phyloP scores from a whole-genome alignment of 345 rosid species.

The Balakata baccata region DNA sequence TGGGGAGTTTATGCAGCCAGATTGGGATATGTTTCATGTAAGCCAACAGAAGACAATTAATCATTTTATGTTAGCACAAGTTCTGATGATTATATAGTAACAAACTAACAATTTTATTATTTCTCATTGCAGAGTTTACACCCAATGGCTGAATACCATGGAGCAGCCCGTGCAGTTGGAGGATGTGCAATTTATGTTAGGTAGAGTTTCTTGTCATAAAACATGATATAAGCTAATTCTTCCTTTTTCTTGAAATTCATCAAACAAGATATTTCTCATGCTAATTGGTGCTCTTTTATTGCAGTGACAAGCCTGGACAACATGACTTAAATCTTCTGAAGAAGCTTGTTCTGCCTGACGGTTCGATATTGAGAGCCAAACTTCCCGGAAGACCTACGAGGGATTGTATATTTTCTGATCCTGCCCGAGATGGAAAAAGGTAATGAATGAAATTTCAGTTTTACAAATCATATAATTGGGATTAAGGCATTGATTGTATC shows the following conservation, averaged over 20 bases:
- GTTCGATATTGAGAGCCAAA: conserved; percentile 62
- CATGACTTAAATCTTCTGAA: conserved; percentile 57
- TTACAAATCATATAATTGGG: not conserved
- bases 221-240: not conserved
- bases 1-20: conserved; percentile 72
- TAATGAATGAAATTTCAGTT: conserved; percentile 14
- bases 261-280: not conserved
- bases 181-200: conserved; percentile 65
- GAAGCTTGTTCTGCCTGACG: conserved; percentile 67
- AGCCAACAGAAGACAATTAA: conserved; percentile 13
- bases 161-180: conserved; percentile 63
- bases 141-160: conserved; percentile 71
- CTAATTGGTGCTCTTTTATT: not conserved
- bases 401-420: conserved; percentile 64
- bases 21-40: conserved; percentile 81
- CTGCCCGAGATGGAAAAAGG: conserved; percentile 62
- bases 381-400: conserved; percentile 69
- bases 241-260: not conserved
- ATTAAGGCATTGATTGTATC: not conserved
- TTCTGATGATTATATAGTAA: not conserved
- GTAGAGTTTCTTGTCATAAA: conserved; percentile 23
- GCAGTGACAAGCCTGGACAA: conserved; percentile 67
- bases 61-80: not conserved
- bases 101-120: not conserved
- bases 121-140: conserved; percentile 50